Conservation (phyloP, 306 rosid species). For the Acacia confusa region DNA sequence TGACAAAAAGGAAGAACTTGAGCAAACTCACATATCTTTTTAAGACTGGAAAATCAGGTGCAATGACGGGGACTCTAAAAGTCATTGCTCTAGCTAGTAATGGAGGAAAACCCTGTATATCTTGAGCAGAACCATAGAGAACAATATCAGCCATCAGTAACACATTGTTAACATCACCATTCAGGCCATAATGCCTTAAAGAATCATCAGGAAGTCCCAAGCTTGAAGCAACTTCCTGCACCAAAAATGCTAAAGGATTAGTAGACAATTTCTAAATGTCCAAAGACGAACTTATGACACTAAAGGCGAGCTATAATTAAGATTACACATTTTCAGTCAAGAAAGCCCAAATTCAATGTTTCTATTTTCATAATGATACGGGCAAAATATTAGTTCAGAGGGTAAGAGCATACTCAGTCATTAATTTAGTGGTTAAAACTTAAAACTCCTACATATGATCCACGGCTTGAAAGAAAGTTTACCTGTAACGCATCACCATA, state of each 20-base stretch:
- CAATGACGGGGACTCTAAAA: constrained; percentile 77
- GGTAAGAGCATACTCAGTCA: neutral
- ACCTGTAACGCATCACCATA: constrained; percentile 78
- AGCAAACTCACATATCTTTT: constrained; percentile 72
- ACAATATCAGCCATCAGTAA: constrained; percentile 89
- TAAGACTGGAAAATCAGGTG: constrained; percentile 79
- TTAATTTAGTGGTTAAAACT: neutral
- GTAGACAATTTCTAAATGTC: constrained; percentile 11
- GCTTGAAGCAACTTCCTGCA: constrained; percentile 83
- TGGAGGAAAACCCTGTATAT: constrained; percentile 89
- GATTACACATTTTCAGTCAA: constrained; percentile 15
- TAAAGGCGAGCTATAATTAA: constrained; percentile 4
- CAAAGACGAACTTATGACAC: constrained; percentile 19
- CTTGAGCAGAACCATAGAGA: constrained; percentile 91
- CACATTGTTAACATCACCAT: constrained; percentile 72
- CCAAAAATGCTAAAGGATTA: constrained; percentile 47
- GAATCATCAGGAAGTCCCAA: constrained; percentile 82
- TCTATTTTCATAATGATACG: neutral
- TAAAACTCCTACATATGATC: constrained; percentile 21
- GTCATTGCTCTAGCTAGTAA: constrained; percentile 86
- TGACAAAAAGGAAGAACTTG: constrained; percentile 30
- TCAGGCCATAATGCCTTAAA: constrained; percentile 72
- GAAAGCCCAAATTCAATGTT: neutral
- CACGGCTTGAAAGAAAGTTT: constrained; percentile 35
- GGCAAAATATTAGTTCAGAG: neutral